phyloP scores from a whole-genome alignment of 1,284 basidiomycete genomes.

The Heterobasidion parviporum region DNA sequence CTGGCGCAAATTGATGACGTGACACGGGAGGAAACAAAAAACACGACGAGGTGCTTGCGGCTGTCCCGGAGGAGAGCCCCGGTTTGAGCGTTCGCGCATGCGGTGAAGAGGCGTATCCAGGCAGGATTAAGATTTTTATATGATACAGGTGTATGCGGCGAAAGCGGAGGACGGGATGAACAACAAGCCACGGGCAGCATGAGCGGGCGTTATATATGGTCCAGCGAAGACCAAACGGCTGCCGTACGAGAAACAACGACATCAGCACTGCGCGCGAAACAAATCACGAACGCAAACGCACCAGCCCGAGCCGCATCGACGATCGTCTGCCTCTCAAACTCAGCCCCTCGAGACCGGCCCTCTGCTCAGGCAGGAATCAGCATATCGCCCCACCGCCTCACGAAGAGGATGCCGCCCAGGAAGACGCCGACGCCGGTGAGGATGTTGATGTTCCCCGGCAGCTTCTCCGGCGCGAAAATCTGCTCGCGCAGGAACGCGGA shows the following conservation, averaged over 20 bases:
- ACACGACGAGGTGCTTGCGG: too few relatives aligned
- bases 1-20: too few relatives aligned
- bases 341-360: background rate
- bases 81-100: background rate
- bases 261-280: too few relatives aligned
- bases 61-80: too few relatives aligned
- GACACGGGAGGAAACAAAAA: too few relatives aligned
- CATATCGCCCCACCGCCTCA: slow-evolving; percentile 67
- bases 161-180: background rate
- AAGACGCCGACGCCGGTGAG: slow-evolving; percentile 57
- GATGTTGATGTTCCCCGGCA: slow-evolving; percentile 64
- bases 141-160: background rate
- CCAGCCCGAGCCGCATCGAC: background rate
- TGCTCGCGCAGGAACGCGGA: slow-evolving; percentile 57
- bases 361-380: slow-evolving; percentile 48
- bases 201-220: background rate
- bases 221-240: background rate
- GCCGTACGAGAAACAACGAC: too few relatives aligned
- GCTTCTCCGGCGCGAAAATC: slow-evolving; percentile 62
- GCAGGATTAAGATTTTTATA: background rate
- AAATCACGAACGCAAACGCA: background rate
- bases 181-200: background rate
- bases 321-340: background rate
- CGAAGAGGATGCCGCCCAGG: slow-evolving; percentile 52
- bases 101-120: background rate